Evolutionary conservation across 768 basidiomycete genomes (phyloP).

Genomic region (Suillus subalutaceus): DNA sequence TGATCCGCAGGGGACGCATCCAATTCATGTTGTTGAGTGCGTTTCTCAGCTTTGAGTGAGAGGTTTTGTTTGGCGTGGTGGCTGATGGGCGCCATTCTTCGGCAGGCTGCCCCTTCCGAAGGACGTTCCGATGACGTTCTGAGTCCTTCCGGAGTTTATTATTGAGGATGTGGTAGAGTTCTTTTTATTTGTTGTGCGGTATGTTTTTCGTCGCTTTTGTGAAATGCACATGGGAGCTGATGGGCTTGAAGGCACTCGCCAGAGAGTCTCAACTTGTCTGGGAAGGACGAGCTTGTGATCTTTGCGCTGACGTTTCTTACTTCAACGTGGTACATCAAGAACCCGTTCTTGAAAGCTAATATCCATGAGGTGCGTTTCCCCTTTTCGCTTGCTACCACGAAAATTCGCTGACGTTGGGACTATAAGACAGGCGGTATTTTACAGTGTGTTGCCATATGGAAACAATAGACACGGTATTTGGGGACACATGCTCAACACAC

Average conservation of each 20-base stretch:
- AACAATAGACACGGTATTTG: conserved; percentile 72
- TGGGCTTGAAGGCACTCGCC: conserved; percentile 56
- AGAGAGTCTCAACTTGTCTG: conserved; percentile 79
- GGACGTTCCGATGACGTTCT: conserved; percentile 84
- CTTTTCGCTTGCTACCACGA: neutral
- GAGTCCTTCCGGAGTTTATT: conserved; percentile 90
- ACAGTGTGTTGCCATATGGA: conserved; percentile 68
- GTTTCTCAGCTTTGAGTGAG: conserved; percentile 30
- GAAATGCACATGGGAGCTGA: neutral
- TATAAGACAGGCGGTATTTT: conserved; percentile 64
- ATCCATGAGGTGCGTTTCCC: conserved; percentile 76
- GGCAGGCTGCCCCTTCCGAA: conserved; percentile 82
- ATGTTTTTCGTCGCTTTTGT: conserved; percentile 24
- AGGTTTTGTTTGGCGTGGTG: conserved; percentile 11
- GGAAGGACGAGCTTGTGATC: conserved; percentile 83
- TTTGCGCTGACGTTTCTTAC: conserved; percentile 91
- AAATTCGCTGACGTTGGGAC: conserved; percentile 9
- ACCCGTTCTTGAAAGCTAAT: conserved; percentile 95
- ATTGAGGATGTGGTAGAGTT: conserved; percentile 94
- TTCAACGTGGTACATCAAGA: conserved; percentile 98
- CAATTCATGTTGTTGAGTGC: conserved; percentile 66
- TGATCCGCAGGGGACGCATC: conserved; percentile 81
- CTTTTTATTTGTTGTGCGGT: conserved; percentile 83
- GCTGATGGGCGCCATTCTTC: neutral
- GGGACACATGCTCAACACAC: conserved; percentile 79